phyloP scores from a whole-genome alignment of 805 yeast genomes.

The Candida cerambycidarum region DNA sequence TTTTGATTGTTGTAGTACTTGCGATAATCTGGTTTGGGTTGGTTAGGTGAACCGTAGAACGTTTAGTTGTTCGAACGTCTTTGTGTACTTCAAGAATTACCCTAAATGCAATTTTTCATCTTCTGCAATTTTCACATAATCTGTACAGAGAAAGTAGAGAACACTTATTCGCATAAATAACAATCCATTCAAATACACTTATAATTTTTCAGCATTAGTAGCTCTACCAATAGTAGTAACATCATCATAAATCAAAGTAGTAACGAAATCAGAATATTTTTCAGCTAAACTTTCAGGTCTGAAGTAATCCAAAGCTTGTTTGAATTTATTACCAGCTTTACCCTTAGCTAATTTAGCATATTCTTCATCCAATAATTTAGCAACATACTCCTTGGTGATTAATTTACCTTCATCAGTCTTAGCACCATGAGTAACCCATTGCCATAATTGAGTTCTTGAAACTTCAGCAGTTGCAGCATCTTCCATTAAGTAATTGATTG shows the following conservation, averaged over 20 bases:
- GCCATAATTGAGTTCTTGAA: constrained; percentile 76
- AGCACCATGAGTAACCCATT: constrained; percentile 78
- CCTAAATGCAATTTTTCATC: too few species aligned
- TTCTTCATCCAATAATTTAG: constrained; percentile 59
- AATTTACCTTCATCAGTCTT: constrained; percentile 55
- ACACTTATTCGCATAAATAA: neutral
- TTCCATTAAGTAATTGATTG: constrained; percentile 83
- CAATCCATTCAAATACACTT: constrained; percentile 14
- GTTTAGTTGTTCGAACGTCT: too few species aligned
- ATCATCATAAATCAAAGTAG: constrained; percentile 74
- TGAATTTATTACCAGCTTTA: constrained; percentile 63
- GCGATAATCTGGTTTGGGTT: too few species aligned
- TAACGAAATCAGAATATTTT: constrained; percentile 73
- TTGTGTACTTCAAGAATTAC: too few species aligned
- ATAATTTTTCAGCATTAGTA: constrained; percentile 41
- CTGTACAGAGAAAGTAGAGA: neutral
- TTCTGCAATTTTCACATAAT: too few species aligned
- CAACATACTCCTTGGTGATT: constrained; percentile 61
- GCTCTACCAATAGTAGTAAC: constrained; percentile 55
- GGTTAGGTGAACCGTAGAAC: too few species aligned
- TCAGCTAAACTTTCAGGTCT: constrained; percentile 72
- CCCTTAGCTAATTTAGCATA: constrained; percentile 52
- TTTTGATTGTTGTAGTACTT: too few species aligned
- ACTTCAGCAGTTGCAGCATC: constrained; percentile 92
- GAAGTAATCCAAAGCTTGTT: constrained; percentile 67